Percentiles rank a stretch among this genome's conserved stretches.
Evolutionary conservation across 345 rosid genomes (phyloP).

Genomic region (Rhodamnia argentea): DNA sequence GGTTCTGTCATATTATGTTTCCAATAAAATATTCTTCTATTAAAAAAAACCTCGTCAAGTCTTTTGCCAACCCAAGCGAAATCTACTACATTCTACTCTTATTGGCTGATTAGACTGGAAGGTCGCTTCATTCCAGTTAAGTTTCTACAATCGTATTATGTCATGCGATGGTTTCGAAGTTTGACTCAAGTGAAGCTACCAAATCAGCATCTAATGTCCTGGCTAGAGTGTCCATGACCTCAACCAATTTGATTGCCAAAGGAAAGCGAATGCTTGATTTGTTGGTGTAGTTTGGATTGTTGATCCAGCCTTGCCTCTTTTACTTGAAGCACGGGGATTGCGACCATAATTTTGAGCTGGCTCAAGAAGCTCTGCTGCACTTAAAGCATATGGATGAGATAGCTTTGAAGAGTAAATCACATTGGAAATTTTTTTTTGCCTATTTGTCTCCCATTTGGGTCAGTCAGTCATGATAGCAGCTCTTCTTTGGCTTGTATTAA

Average conservation of each 20-base stretch:
- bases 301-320: neutral
- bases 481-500: neutral
- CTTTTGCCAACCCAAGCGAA: neutral
- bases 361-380: neutral
- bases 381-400: neutral
- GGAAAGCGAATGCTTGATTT: neutral
- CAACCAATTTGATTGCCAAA: neutral
- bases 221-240: neutral
- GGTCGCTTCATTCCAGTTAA: neutral
- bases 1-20: neutral
- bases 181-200: neutral
- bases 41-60: neutral
- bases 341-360: neutral
- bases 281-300: neutral
- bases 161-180: neutral
- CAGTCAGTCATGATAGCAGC: neutral
- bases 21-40: neutral
- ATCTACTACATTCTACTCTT: neutral
- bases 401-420: neutral
- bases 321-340: neutral
- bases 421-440: neutral
- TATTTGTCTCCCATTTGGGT: neutral
- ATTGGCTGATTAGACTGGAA: neutral
- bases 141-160: neutral
- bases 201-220: neutral